Conservation (phyloP, 192 early-diverging fungal species). For the Podila epigama region DNA sequence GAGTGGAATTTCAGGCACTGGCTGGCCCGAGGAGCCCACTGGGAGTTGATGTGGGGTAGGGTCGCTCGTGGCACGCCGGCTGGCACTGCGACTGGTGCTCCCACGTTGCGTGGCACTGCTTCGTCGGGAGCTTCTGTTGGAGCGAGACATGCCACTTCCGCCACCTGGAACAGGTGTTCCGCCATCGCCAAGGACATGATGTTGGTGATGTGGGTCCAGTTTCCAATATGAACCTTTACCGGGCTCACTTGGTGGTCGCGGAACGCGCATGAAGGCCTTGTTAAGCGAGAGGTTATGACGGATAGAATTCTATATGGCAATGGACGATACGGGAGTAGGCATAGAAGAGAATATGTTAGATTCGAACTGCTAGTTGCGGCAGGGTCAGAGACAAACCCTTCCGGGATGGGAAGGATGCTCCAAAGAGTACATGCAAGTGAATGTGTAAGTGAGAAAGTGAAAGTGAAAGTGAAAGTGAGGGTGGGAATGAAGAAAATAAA, state of each 20-base stretch:
- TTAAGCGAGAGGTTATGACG: constrained; percentile 91
- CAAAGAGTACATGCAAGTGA: too few species aligned
- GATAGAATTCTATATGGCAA: constrained; percentile 75
- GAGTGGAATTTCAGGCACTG: constrained; percentile 24
- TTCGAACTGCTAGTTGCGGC: too few species aligned
- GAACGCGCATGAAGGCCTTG: constrained; percentile 81
- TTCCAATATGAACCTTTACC: constrained; percentile 75
- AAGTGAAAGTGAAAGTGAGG: too few species aligned
- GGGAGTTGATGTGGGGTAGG: constrained; percentile 34
- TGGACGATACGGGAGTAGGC: neutral
- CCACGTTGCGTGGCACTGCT: constrained; percentile 38
- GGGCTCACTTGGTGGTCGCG: constrained; percentile 71
- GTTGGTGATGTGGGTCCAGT: constrained; percentile 55
- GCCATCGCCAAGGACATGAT: neutral
- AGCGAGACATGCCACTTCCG: constrained; percentile 2
- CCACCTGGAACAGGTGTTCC: constrained; percentile 2
- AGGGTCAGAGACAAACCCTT: too few species aligned
- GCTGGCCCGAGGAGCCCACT: too few species aligned
- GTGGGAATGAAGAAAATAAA: too few species aligned
- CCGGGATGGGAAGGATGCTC: too few species aligned
- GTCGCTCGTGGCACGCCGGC: constrained; percentile 37
- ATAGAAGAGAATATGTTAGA: neutral
- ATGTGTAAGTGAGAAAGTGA: too few species aligned
- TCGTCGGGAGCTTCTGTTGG: constrained; percentile 26
- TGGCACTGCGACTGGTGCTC: constrained; percentile 6